Base-by-base conservation (phyloP, 805 yeast species). In the Candida saitoana region DNA sequence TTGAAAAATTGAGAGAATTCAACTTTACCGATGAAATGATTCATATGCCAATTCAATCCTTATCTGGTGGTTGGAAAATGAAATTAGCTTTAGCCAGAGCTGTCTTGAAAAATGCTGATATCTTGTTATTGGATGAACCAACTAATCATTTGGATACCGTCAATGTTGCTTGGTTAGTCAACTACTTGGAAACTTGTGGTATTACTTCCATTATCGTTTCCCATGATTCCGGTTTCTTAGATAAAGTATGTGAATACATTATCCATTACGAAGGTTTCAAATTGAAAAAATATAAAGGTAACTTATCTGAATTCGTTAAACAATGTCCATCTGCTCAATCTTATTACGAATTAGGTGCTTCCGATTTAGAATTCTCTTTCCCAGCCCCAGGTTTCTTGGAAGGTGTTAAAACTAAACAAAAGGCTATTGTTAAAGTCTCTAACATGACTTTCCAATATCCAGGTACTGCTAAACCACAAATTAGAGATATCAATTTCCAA, bases 11-110 rank as follows among this genome's bases (percentile, higher is more conserved):
- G 71, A 73, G 70, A 50, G 97, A 89, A 75, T 91, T 93, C 79
- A 81, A 82, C 65, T 93, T 93, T 90, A 62, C 93, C 59, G 91
- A 87, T 47, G 96, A 84, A 66, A 93, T 91, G 96, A 82, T 85
- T 64, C 67, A 64, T 52, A 87, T 85, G 95, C 95, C 97, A 65
- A 91, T 91, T 71, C 82, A 88, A 66, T 87, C 97, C 53, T 81
- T 93, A 60, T 93, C 99, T 66, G 99, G 99, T 84, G 99, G 99
- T 83, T 91, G 99, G 99, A 93, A 93, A 84, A 91, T 91, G 99
- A 93, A 93, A 78, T 83, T 91, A 73, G 98, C 98, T 69, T 82
- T 91, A 65, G 98, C 99, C 61, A 88, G 97, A 78, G 99, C 99
- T 67, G 97, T 91, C 65, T 83, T 91, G 76, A 87, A 87, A 82